Conservation (phyloP, 257 asterid species). For the Fraxinus pennsylvanica region DNA sequence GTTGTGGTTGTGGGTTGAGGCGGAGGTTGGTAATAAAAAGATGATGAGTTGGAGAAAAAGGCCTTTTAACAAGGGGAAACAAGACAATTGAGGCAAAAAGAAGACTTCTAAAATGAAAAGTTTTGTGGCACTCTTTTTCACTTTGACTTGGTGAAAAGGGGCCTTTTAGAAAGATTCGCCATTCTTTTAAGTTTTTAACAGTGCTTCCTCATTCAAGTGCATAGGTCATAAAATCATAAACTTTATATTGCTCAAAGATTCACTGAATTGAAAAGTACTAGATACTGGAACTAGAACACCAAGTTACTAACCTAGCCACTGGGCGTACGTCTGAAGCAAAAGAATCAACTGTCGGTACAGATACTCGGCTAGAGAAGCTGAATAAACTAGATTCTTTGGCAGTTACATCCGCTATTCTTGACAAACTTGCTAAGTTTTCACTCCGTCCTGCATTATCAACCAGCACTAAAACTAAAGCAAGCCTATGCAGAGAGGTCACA, state of each 20-base stretch:
- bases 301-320: constrained; percentile 35
- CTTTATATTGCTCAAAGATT: background rate
- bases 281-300: constrained; percentile 17
- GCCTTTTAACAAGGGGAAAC: too few species aligned
- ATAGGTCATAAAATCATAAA: too few species aligned
- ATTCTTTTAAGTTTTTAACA: too few species aligned
- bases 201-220: too few species aligned
- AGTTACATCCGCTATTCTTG: constrained; percentile 40
- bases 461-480: constrained; percentile 24
- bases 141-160: too few species aligned
- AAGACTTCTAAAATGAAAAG: too few species aligned
- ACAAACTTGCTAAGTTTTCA: constrained; percentile 40
- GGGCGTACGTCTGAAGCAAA: constrained; percentile 39
- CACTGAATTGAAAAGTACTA: constrained; percentile 14
- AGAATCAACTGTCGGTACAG: constrained; percentile 39
- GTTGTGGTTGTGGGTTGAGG: too few species aligned
- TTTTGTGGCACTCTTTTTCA: too few species aligned
- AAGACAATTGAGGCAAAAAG: too few species aligned
- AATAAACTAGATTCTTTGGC: constrained; percentile 37
- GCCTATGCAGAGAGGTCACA: constrained; percentile 17
- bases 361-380: constrained; percentile 42
- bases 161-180: too few species aligned
- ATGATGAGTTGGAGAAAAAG: too few species aligned
- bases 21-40: too few species aligned
- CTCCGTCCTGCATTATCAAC: constrained; percentile 37